These are phyloP conservation scores for Naganishia vaughanmartiniae DNA, from an alignment of 768 basidiomycete species.

Conservation along the genomic window DNA sequence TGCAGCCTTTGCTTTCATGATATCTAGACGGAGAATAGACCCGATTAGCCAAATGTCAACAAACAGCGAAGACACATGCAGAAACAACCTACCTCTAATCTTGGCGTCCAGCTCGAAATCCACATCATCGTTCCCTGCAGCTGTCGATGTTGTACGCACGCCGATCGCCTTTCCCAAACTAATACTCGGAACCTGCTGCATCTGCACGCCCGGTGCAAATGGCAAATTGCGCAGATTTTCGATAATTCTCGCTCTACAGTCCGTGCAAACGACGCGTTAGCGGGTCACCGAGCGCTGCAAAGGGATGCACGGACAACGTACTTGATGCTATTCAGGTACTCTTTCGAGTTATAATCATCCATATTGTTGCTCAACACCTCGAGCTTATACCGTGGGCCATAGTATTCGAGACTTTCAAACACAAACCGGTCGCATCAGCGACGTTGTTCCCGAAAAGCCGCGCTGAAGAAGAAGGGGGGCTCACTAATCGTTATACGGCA, in stretches of 20 bases:
- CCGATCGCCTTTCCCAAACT: slow-evolving; percentile 52
- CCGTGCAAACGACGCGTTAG: slow-evolving; percentile 6
- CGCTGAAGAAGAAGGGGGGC: slow-evolving; percentile 18
- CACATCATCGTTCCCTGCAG: slow-evolving; percentile 51
- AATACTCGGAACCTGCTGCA: slow-evolving; percentile 77
- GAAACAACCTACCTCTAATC: slow-evolving; percentile 48
- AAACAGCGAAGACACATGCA: not conserved
- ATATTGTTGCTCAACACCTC: slow-evolving; percentile 90
- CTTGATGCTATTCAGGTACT: slow-evolving; percentile 78
- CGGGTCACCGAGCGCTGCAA: not conserved
- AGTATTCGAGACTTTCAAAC: slow-evolving; percentile 94
- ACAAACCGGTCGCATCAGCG: slow-evolving; percentile 56
- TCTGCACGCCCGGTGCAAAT: slow-evolving; percentile 76
- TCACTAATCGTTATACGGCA: slow-evolving; percentile 54
- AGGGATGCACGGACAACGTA: slow-evolving; percentile 52
- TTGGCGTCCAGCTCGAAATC: slow-evolving; percentile 53
- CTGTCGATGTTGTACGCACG: slow-evolving; percentile 52
- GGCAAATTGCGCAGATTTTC: slow-evolving; percentile 62
- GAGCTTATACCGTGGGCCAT: slow-evolving; percentile 87
- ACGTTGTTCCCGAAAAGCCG: not conserved
- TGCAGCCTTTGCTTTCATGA: slow-evolving; percentile 29
- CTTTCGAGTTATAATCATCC: slow-evolving; percentile 83
- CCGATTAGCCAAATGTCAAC: not conserved
- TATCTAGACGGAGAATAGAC: slow-evolving; percentile 24
- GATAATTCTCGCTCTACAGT: slow-evolving; percentile 57